Evolutionary conservation across 306 rosid species (phyloP).

Genomic region (Acacia melanoxylon): DNA sequence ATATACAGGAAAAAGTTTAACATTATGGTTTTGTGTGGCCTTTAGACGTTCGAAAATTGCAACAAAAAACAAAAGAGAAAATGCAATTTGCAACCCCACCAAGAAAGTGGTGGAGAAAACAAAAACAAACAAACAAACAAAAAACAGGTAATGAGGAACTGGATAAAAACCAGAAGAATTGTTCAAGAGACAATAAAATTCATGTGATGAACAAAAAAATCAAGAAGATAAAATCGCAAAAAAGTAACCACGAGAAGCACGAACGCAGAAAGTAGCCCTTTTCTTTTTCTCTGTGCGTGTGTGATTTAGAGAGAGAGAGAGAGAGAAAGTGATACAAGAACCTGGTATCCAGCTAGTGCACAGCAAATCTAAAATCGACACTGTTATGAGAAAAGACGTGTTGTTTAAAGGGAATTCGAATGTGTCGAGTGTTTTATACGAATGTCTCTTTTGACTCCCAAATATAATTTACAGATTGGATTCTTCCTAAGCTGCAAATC

Average conservation of each 20-base stretch:
- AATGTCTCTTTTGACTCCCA: neutral
- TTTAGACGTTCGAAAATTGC: slow-evolving; percentile 16
- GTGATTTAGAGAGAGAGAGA: neutral
- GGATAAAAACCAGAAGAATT: slow-evolving; percentile 9
- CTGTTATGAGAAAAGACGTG: neutral
- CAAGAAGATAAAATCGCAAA: neutral
- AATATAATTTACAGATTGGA: neutral
- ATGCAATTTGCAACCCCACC: neutral
- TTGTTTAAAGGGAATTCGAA: neutral
- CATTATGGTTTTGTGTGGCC: neutral
- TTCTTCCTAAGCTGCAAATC: neutral
- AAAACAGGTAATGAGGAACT: neutral
- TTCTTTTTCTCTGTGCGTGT: neutral
- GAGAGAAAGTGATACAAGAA: neutral
- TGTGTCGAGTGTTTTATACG: no score
- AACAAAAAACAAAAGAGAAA: neutral
- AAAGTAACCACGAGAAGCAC: slow-evolving; percentile 26
- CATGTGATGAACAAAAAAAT: neutral
- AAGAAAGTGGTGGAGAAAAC: neutral
- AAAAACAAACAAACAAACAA: neutral
- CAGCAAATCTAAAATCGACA: neutral
- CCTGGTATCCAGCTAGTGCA: neutral
- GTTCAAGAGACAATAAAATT: neutral
- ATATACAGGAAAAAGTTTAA: slow-evolving; percentile 1
- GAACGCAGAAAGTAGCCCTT: slow-evolving; percentile 27